phyloP scores from a whole-genome alignment of 2,329 filamentous ascomycete genomes.

The Trematosphaeria pertusa region DNA sequence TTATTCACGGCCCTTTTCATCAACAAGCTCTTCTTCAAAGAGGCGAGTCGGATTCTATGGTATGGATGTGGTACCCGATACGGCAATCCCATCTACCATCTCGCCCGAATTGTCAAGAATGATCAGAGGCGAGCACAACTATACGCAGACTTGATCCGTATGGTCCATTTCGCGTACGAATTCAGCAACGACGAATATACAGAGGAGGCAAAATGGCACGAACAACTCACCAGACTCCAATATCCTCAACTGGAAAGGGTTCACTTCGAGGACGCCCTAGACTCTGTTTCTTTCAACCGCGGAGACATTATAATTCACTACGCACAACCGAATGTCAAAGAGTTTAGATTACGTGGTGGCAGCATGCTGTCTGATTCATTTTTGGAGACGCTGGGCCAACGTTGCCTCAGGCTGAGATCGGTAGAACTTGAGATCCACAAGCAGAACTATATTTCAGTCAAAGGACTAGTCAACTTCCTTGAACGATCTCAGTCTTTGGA shows the following conservation, averaged over 20 bases:
- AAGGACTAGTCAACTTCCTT: neutral
- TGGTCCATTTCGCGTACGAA: neutral
- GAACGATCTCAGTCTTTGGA: neutral
- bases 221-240: neutral
- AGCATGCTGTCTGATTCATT: neutral
- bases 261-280: neutral
- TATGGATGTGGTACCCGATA: neutral
- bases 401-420: neutral
- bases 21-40: constrained; percentile 6
- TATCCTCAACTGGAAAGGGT: constrained; percentile 2
- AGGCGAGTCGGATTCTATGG: constrained; percentile 5
- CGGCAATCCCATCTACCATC: neutral
- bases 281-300: neutral
- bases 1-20: constrained; percentile 1
- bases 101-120: neutral
- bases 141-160: neutral
- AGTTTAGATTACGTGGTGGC: neutral
- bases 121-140: neutral
- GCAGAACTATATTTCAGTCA: neutral
- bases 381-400: neutral
- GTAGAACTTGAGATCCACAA: neutral
- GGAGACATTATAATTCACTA: constrained; percentile 1
- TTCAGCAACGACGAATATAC: neutral
- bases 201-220: neutral
- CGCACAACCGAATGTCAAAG: neutral